These are phyloP conservation scores for Metschnikowia amazonensis DNA, from an alignment of 805 yeast genomes.

Conservation along the genomic window DNA sequence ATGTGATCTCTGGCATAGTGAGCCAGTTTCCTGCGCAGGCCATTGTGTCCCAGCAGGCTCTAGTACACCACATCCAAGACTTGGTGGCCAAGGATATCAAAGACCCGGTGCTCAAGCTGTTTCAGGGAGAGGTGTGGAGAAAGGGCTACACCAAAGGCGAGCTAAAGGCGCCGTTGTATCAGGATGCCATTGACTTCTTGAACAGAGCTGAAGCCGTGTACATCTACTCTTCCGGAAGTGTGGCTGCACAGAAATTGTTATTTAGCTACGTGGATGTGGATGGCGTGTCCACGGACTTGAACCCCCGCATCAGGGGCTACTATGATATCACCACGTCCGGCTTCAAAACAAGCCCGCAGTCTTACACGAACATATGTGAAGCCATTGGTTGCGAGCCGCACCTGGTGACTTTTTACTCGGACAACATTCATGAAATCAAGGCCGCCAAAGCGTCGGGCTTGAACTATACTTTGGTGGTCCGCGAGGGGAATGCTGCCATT, in stretches of 20 bases:
- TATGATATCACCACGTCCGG: conserved; percentile 88
- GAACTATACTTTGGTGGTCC: conserved; percentile 51
- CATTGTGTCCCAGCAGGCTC: conserved; percentile 22
- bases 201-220: conserved; percentile 39
- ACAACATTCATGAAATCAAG: conserved; percentile 68
- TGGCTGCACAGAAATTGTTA: conserved; percentile 78
- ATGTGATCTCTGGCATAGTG: conserved; percentile 31
- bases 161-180: conserved; percentile 70
- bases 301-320: conserved; percentile 55
- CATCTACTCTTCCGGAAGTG: conserved; percentile 87
- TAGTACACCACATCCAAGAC: conserved; percentile 47
- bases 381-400: conserved; percentile 33
- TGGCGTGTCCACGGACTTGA: conserved; percentile 48
- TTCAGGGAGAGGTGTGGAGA: conserved; percentile 85
- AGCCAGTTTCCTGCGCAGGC: conserved; percentile 43
- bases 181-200: conserved; percentile 64
- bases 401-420: conserved; percentile 67
- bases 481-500: conserved; percentile 71
- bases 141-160: conserved; percentile 75
- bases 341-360: conserved; percentile 50
- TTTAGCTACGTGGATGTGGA: conserved; percentile 54
- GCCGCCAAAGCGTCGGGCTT: conserved; percentile 73
- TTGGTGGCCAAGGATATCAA: conserved; percentile 69
- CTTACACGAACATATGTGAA: conserved; percentile 56
- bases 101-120: conserved; percentile 67